A percentile compares a stretch with the other conserved stretches of the same genome.
Conservation (phyloP, 2,329 filamentous ascomycete species). For the Rutstroemia sp. region DNA sequence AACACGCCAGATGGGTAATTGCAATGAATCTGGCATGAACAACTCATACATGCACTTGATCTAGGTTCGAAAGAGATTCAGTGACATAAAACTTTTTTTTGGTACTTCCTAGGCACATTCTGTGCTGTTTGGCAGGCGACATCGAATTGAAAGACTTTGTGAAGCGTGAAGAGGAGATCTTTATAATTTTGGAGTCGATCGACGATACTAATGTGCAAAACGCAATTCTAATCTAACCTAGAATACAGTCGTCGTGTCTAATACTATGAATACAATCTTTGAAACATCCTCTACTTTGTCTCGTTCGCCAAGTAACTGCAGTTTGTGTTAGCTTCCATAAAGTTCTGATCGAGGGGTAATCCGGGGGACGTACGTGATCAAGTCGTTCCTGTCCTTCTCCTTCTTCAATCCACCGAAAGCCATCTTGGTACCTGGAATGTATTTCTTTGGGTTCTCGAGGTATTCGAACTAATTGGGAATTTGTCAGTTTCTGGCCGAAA, state of each 20-base stretch:
- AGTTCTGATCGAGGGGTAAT: not conserved
- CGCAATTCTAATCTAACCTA: constrained; percentile 20
- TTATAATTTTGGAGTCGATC: not conserved
- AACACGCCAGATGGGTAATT: not conserved
- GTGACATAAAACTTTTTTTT: not conserved
- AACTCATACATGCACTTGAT: not conserved
- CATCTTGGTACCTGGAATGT: constrained; percentile 99
- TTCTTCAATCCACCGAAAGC: constrained; percentile 99
- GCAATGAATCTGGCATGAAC: not conserved
- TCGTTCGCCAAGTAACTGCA: constrained; percentile 59
- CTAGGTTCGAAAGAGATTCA: too few species aligned
- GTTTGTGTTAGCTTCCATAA: not conserved
- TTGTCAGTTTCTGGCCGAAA: not conserved
- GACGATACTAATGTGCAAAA: constrained; percentile 5
- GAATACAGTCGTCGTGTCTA: constrained; percentile 21
- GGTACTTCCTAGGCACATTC: not conserved
- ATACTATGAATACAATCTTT: constrained; percentile 27
- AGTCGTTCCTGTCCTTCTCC: constrained; percentile 97
- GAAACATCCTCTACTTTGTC: constrained; percentile 51
- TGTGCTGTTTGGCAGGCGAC: too few species aligned
- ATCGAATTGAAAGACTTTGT: not conserved
- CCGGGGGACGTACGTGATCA: constrained; percentile 75
- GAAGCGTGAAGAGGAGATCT: constrained; percentile 13
- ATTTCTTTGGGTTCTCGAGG: constrained; percentile 99
- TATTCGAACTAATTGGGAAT: constrained; percentile 67